Conservation (phyloP, 108 stramenopile genomes). For the Craspedostauros australis region DNA sequence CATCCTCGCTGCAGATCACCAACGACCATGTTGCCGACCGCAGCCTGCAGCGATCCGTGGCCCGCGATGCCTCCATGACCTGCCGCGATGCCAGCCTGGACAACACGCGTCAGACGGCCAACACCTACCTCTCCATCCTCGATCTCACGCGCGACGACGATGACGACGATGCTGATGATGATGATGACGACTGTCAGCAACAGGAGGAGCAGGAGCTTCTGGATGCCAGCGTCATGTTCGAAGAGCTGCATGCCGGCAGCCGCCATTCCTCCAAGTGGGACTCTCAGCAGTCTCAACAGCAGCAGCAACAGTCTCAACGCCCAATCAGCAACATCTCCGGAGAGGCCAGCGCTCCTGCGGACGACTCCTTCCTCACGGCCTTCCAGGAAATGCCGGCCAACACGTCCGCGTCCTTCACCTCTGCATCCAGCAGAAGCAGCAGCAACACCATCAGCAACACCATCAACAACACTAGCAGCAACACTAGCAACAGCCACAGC, state of each 20-base stretch:
- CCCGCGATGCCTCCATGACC: constrained; percentile 14
- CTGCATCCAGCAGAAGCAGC: neutral
- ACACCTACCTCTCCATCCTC: constrained; percentile 7
- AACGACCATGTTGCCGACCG: neutral
- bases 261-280: too few species aligned
- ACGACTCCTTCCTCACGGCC: neutral
- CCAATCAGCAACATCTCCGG: too few species aligned
- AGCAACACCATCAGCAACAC: too few species aligned
- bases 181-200: too few species aligned
- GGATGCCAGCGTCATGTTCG: constrained; percentile 20
- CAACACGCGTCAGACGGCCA: constrained; percentile 21
- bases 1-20: neutral
- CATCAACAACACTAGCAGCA: too few species aligned
- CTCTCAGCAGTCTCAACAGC: too few species aligned
- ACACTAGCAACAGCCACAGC: too few species aligned
- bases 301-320: too few species aligned
- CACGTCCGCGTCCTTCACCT: neutral
- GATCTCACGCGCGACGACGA: constrained; percentile 13
- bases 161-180: constrained; percentile 9
- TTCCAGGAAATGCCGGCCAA: neutral
- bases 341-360: neutral
- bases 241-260: constrained; percentile 17
- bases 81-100: constrained; percentile 7
- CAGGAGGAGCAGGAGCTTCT: too few species aligned
- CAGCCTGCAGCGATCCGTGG: neutral